These are phyloP conservation scores for Yamadazyma sp. DNA, from an alignment of 805 yeast species.

Conservation along the genomic window DNA sequence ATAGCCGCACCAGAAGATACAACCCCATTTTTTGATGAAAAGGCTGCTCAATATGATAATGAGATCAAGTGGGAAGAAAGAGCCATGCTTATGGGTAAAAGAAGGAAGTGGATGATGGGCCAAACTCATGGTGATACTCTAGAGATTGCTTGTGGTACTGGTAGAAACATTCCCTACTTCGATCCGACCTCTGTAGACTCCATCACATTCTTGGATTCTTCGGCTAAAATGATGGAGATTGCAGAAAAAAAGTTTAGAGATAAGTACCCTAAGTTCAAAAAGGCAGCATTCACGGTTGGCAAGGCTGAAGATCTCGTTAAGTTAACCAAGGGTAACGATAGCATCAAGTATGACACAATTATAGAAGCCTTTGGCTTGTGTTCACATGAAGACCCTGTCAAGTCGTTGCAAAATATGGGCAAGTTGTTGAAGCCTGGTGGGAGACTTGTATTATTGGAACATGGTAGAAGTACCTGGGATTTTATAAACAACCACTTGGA, in stretches of 20 bases:
- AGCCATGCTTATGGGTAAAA: slow-evolving; percentile 55
- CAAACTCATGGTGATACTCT: slow-evolving; percentile 84
- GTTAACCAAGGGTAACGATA: slow-evolving; percentile 41
- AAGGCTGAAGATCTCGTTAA: slow-evolving; percentile 77
- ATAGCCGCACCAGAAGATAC: slow-evolving; percentile 78
- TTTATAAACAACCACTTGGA: slow-evolving; percentile 80
- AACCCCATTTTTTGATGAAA: slow-evolving; percentile 70
- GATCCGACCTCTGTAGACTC: slow-evolving; percentile 61
- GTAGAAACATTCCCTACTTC: slow-evolving; percentile 81
- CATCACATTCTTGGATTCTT: slow-evolving; percentile 82
- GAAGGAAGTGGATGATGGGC: slow-evolving; percentile 77
- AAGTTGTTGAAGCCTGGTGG: slow-evolving; percentile 84
- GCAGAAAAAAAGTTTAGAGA: slow-evolving; percentile 72
- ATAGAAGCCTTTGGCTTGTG: slow-evolving; percentile 94
- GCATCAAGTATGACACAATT: slow-evolving; percentile 81
- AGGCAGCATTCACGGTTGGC: slow-evolving; percentile 87
- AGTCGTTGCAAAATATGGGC: slow-evolving; percentile 73
- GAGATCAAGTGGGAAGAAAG: slow-evolving; percentile 76
- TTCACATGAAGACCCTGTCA: slow-evolving; percentile 91
- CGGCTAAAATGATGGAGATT: slow-evolving; percentile 80
- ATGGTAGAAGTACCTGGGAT: slow-evolving; percentile 83
- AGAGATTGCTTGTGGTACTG: slow-evolving; percentile 96
- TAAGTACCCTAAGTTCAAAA: slow-evolving; percentile 61
- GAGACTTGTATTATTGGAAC: slow-evolving; percentile 82
- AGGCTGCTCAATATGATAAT: slow-evolving; percentile 79